Evolutionary conservation across 371 early-diverging fungal species (phyloP).

Genomic region (Spraguea lophii): DNA sequence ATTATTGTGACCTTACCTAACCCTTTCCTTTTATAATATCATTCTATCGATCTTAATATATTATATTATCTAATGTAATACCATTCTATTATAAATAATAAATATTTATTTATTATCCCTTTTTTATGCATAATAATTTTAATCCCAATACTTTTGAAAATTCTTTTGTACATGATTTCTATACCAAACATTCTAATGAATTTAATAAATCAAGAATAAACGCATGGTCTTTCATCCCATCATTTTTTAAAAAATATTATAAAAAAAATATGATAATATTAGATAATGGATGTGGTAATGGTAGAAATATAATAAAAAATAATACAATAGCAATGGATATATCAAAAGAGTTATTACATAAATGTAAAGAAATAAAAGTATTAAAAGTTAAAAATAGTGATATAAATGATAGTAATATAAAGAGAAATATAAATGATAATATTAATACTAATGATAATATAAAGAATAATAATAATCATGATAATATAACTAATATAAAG

Average conservation of each 20-base stretch:
- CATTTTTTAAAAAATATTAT: slow-evolving; percentile 28
- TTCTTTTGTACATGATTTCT: slow-evolving; percentile 45
- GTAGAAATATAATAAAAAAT: slow-evolving; percentile 26
- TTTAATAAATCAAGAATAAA: slow-evolving; percentile 37
- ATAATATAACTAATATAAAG: neutral
- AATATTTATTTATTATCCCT: no score
- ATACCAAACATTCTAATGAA: slow-evolving; percentile 22
- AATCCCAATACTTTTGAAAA: no score
- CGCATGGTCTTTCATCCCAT: slow-evolving; percentile 31
- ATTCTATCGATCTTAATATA: no score
- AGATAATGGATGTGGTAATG: slow-evolving; percentile 45
- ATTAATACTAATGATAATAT: neutral
- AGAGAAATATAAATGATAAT: neutral
- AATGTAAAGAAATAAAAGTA: neutral
- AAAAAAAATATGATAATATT: slow-evolving; percentile 15
- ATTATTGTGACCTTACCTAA: no score
- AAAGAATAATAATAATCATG: neutral
- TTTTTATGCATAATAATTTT: no score
- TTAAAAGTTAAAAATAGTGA: neutral
- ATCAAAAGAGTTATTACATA: slow-evolving; percentile 3
- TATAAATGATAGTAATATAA: neutral
- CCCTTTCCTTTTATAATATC: no score
- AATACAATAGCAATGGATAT: slow-evolving; percentile 36
- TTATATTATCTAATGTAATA: no score
- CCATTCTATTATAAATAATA: no score